Evolutionary conservation across 169 alveolate genomes (phyloP), one percentile per base, ranked within the genome.

Genomic region (Plasmodium inui): DNA sequence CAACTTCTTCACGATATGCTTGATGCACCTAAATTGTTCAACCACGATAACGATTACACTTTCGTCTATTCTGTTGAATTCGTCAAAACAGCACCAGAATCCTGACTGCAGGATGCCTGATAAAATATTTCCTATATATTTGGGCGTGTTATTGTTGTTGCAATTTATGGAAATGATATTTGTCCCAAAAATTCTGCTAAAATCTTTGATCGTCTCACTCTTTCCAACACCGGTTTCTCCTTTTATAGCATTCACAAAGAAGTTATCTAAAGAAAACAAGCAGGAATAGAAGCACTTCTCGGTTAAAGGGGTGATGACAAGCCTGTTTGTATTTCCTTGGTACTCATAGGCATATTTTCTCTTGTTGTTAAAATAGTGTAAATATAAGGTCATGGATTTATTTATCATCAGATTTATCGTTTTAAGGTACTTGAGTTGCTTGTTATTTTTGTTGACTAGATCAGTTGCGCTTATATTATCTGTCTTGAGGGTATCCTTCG

Each of bases 201-300:
- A 96, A 96, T 99, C 99, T 92, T 98, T 98, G 28, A 98, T 99
- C 10, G 99, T 98, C 96, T 99, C 99, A 19, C 99, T 99, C 96
- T 99, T 99, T 41, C 99, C 99, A 28, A 99, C 98, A 81, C 99
- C 99, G 10, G 99, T 99, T 1, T 99, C 99, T 19, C 99, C 99
- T 81, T 98, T 98, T 10, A 99, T 99, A 7, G 99, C 99, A 26
- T 99, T 99, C 73, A 99, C 99, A 95, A 98, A 98, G 91, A 98
- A 97, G 96, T 98, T 96, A 94, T 98, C 98, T 94, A 98, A 94
- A 30, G 99, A 99, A 79, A 98, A 97, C 53, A 98, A 97, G 22
- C 98, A 95, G 46, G 99, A 98, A 98, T 98, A 98, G 97, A 98
- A 99, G 93, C 99, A 98, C 86, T 99, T 97, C 96, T 99, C 99